These are phyloP conservation scores for Vairimorpha apis DNA, from an alignment of 371 early-diverging fungal species.

Conservation along the genomic window DNA sequence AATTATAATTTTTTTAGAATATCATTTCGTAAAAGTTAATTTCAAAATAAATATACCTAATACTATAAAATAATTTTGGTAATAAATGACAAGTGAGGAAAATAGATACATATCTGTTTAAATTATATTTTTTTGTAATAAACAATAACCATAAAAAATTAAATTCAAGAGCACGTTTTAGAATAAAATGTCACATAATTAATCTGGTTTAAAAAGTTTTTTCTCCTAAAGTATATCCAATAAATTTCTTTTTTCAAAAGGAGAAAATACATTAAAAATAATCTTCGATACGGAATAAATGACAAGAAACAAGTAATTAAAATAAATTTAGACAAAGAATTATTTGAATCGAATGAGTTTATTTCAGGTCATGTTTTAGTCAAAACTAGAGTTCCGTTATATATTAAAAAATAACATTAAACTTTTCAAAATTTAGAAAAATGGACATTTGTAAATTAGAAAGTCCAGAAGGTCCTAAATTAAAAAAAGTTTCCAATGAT, in stretches of 20 bases:
- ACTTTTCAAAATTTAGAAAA: background rate
- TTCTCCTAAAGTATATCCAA: background rate
- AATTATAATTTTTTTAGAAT: too few relatives aligned
- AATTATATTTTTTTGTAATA: too few relatives aligned
- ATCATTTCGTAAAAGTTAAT: too few relatives aligned
- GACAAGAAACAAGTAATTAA: slow-evolving; percentile 8
- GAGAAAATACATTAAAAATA: background rate
- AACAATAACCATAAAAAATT: too few relatives aligned
- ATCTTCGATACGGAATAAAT: background rate
- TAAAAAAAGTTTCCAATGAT: background rate
- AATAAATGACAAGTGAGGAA: too few relatives aligned
- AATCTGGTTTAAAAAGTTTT: too few relatives aligned
- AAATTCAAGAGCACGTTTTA: too few relatives aligned
- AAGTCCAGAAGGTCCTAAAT: background rate
- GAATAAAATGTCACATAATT: too few relatives aligned
- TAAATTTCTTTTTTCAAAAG: background rate
- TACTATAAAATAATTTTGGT: too few relatives aligned
- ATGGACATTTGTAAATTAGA: slow-evolving; percentile 9
- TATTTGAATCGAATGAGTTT: slow-evolving; percentile 15
- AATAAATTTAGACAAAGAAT: slow-evolving; percentile 20
- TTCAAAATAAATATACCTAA: too few relatives aligned
- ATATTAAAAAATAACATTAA: slow-evolving; percentile 23
- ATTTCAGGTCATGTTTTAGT: slow-evolving; percentile 10
- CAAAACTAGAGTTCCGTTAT: slow-evolving; percentile 17
- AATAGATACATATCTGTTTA: too few relatives aligned